phyloP scores from a whole-genome alignment of 140 eudicot genomes.

The Bidens hawaiensis region DNA sequence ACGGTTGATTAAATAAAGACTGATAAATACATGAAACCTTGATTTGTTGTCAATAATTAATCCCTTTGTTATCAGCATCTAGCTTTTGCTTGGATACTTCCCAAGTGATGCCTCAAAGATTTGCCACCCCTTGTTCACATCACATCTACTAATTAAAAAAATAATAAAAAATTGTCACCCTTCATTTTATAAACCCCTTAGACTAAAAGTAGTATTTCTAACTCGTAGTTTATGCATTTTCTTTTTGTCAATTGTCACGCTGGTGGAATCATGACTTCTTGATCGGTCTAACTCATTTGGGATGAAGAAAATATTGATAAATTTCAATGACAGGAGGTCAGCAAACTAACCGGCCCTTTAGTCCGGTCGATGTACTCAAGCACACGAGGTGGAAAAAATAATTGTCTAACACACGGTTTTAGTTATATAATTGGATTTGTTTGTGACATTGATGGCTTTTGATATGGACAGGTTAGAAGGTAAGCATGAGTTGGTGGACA shows the following conservation, averaged over 20 bases:
- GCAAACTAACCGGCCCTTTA: too few relatives aligned
- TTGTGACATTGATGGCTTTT: background rate
- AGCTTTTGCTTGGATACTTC: background rate
- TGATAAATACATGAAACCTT: conserved; percentile 24
- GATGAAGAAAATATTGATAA: too few relatives aligned
- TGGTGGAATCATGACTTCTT: background rate
- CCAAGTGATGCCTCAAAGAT: background rate
- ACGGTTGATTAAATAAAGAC: conserved; percentile 9
- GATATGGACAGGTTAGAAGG: background rate
- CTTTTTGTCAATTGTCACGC: background rate
- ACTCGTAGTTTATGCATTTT: background rate
- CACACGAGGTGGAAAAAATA: background rate
- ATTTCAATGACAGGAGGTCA: too few relatives aligned
- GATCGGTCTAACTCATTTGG: too few relatives aligned
- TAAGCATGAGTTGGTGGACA: conserved; percentile 17
- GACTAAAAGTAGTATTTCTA: too few relatives aligned
- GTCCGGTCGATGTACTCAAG: too few relatives aligned
- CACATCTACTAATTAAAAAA: background rate
- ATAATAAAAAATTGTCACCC: background rate
- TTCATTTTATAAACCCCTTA: too few relatives aligned
- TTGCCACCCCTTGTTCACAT: background rate
- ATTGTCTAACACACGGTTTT: too few relatives aligned
- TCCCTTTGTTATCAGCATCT: conserved; percentile 3
- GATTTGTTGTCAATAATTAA: conserved; percentile 26
- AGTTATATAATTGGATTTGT: too few relatives aligned